Base-by-base conservation (phyloP, 805 yeast species). In the Isabelozyma rhagii region DNA sequence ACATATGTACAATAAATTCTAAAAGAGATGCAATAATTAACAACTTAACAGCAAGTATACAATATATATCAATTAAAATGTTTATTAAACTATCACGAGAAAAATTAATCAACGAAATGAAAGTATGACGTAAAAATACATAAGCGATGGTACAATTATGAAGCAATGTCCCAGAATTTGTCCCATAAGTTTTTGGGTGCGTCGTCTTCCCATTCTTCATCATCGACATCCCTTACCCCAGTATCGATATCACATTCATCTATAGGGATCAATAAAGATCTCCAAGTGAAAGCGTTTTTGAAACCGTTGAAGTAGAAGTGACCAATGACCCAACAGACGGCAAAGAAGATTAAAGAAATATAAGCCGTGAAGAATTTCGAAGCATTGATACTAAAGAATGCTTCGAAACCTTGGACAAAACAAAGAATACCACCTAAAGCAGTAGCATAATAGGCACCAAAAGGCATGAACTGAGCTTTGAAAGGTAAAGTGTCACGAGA, bases 381-480 rank as follows among this genome's bases (percentile, higher is more conserved):
- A 3, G 80, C 87, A 51, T 69, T 71, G 58, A 85, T 70, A 9
- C 66, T 66, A 48, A 81, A 81, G 68, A 89, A 89, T 1, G 81
- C 80, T 1, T 77, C 66, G 64, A 78, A 89, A 39, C 96, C 96
- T 67, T 89, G 92, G 53, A 89, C 74, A 52, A 88, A 74, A 27
- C 80, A 79, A 61, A 89, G 79, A 28, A 85, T 54, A 11, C 75
- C 64, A 54, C 85, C 74, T 55, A 80, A 73, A 47, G 75, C 67
- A 4, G 81, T 67, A 3, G 90, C 80, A 58, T 86, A 85, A 67
- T 81, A 83, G 1, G 92, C 88, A 51, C 73, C 67, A 54, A 63
- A 79, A 3, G 96, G 94, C 83, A 84, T 85, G 49, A 77, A 74
- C n/a, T 61, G 62, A 8, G 94, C 92, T 65, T 84, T 86, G 75